Base-by-base conservation (phyloP, 495 filamentous ascomycete species). In the Glonium stellatum region DNA sequence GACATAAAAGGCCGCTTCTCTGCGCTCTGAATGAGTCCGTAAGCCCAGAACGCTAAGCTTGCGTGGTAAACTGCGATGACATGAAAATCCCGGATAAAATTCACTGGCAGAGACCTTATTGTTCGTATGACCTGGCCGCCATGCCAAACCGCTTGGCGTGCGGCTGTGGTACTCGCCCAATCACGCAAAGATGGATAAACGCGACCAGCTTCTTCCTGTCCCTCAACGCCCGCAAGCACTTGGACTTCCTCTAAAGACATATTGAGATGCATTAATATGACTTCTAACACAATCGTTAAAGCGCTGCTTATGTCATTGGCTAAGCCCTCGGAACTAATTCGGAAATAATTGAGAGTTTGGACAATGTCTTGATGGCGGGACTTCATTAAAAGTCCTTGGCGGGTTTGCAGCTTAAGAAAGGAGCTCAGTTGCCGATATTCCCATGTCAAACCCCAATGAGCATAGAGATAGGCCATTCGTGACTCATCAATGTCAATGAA, bases 211-310 rank as follows among this genome's bases (percentile, higher is more conserved):
- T 84, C 82, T 54, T 84, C 79, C 55, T 82, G 79, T 55, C 82
- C 84, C 54, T 84, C 80, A 37, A 83, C 81, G 0, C 83, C 83
- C 0, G 82, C 80, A 54, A 86, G 84, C 1, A 82, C 77, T 58
- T 88, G 83, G 0, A 87, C 76, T 52, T 86, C 83, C 54, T 85
- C 84, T 0, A 85, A 74, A 0, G 82, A 81, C 60, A 84, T 78
- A 67, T 85, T 74, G 0, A 87, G 70, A 60, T 82, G 76, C 77
- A 86, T 80, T 8, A 80, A 72, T 1, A 84, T 69, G 0, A 84
- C 71, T 58, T 86, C 78, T 4, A 82, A 68, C 1, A 84, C 63
- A 5, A 86, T 25, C 27, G n/a, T 57, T 25, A 31, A 31, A 31
- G 67, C 1, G 70, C 70, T 22, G 73, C 71, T 51, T 76, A 0